Conservation (phyloP, 176 grass and related monocot genomes). For the Oryza glumipatula region DNA sequence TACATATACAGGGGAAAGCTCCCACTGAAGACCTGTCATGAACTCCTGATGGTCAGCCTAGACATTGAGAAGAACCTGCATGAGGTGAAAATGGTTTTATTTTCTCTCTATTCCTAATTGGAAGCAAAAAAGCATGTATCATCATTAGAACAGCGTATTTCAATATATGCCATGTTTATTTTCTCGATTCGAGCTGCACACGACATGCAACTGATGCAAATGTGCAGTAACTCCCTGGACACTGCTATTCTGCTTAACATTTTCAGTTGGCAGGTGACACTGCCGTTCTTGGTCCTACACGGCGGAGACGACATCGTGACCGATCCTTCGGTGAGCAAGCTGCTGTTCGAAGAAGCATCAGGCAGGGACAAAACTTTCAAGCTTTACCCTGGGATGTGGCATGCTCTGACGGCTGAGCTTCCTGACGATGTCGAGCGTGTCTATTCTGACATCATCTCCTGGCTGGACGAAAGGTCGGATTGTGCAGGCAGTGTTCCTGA, state of each 20-base stretch:
- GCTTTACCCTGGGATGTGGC: constrained; percentile 82
- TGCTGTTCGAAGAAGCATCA: constrained; percentile 58
- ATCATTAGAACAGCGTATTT: too few relatives aligned
- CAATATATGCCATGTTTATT: too few relatives aligned
- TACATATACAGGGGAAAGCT: constrained; percentile 68
- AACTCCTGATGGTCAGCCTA: constrained; percentile 59
- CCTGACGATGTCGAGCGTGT: constrained; percentile 51
- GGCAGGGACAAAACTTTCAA: constrained; percentile 73
- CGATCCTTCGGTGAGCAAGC: constrained; percentile 59
- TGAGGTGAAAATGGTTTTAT: constrained; percentile 26
- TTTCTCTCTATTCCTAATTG: too few relatives aligned
- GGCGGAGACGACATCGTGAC: constrained; percentile 61
- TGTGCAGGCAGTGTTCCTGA: background rate
- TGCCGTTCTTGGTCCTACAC: constrained; percentile 74
- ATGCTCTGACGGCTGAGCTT: constrained; percentile 55
- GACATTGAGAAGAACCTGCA: constrained; percentile 77
- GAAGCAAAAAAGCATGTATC: too few relatives aligned
- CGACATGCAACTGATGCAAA: too few relatives aligned
- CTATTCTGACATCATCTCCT: constrained; percentile 63
- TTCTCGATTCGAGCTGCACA: too few relatives aligned
- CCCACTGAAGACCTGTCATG: constrained; percentile 57
- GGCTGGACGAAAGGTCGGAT: constrained; percentile 49
- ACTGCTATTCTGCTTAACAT: background rate
- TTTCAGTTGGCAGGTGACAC: constrained; percentile 46
- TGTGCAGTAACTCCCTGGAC: too few relatives aligned